Evolutionary conservation across 2,329 filamentous ascomycete genomes (phyloP), one percentile per base, ranked within the genome.

Genomic region (Aureobasidium sp.): DNA sequence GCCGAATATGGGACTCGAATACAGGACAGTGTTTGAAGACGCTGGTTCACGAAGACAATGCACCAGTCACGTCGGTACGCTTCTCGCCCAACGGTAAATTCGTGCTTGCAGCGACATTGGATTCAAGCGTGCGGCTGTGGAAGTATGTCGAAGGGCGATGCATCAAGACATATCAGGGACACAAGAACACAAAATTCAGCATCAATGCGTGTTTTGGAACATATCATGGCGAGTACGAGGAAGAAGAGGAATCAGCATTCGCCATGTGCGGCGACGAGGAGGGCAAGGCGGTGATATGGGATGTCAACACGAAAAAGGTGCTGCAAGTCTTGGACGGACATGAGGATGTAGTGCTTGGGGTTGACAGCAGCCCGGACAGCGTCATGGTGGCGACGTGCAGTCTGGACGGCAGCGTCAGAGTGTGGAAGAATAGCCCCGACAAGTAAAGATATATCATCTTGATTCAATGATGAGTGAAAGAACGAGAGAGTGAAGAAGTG

Each of bases 81-180:
- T 99, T 99, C 78, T 89, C 89, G 5, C 93, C 94, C 3, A 99
- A 99, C 71, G 93, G 94, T 20, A 91, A 90, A 66, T 97, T 89
- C 72, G 88, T 99, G 61, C 83, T 97, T 2, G 93, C 94, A 14
- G 96, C 89, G 75, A 96, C 90, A 65, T 82, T 97, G 67, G 94
- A 99, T 77, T 89, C 87, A 64, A 93, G 89, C 71, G 84, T 99
- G 51, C 86, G 94, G 2, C 79, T 99, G 25, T 99, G 94, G 94
- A 90, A 97, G 74, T 99, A 97, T 72, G 88, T 96, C 9, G 86
- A 91, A 41, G 93, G 93, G 8, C 86, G 87, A 31, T 94, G 94
- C 68, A 88, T 96, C 70, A 99, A 99, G 80, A 99, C 94, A 15
- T 99, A 97, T 75, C 91, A 97, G 73, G 94, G 94, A 0, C 94